Percentiles rank a stretch among this genome's conserved stretches.
Conservation (phyloP, 2,329 filamentous ascomycete genomes). For the Apiospora aurea region DNA sequence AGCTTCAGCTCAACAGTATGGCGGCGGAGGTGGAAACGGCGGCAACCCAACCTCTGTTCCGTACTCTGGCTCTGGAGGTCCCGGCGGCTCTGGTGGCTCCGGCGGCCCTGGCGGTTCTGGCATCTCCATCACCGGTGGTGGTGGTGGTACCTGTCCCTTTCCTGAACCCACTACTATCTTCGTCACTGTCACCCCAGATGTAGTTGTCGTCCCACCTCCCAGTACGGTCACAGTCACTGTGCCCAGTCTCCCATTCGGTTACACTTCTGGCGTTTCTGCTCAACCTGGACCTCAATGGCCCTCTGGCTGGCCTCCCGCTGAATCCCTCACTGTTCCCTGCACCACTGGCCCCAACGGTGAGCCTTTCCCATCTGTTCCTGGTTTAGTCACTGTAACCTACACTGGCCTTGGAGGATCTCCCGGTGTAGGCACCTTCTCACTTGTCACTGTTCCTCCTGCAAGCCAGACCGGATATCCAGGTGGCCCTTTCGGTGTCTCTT, state of each 20-base stretch:
- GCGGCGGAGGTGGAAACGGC: slow-evolving; percentile 9
- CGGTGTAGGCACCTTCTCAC: slow-evolving; percentile 21
- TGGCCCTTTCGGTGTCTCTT: slow-evolving; percentile 27
- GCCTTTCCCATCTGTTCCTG: slow-evolving; percentile 21
- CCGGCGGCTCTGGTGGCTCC: slow-evolving; percentile 8
- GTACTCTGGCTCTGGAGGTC: neutral
- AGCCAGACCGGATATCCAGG: slow-evolving; percentile 9
- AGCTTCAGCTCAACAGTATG: slow-evolving; percentile 21
- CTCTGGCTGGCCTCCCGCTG: slow-evolving; percentile 27
- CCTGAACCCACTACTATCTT: slow-evolving; percentile 54
- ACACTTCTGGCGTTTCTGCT: slow-evolving; percentile 27
- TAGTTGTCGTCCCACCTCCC: slow-evolving; percentile 33
- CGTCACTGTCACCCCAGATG: slow-evolving; percentile 52
- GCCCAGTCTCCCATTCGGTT: slow-evolving; percentile 30
- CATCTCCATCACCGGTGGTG: slow-evolving; percentile 32
- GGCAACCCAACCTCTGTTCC: slow-evolving; percentile 1
- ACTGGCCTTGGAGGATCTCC: slow-evolving; percentile 24
- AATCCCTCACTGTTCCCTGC: slow-evolving; percentile 28
- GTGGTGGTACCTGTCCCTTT: slow-evolving; percentile 47
- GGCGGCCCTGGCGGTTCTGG: slow-evolving; percentile 20
- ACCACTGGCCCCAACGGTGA: slow-evolving; percentile 1
- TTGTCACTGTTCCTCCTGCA: slow-evolving; percentile 25
- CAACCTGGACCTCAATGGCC: slow-evolving; percentile 33
- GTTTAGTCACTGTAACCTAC: slow-evolving; percentile 27
- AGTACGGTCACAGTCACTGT: slow-evolving; percentile 42